These are phyloP conservation scores for Colletotrichum gigasporum DNA, from an alignment of 2,329 filamentous ascomycete genomes.

Conservation along the genomic window DNA sequence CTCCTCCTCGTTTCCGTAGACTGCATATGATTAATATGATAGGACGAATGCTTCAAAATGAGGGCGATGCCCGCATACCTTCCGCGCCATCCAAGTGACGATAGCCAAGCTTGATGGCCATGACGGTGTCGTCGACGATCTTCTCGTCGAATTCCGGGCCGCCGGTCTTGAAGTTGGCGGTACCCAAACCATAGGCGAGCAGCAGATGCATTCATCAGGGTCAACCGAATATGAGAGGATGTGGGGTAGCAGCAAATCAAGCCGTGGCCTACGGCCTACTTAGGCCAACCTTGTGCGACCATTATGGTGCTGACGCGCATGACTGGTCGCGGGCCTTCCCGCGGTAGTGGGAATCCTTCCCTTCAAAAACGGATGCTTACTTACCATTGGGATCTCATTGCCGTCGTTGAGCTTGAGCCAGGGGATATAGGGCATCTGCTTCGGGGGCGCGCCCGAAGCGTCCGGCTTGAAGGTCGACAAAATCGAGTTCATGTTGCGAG, in stretches of 20 bases:
- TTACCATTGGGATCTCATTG: conserved; percentile 74
- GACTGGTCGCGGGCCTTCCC: not conserved
- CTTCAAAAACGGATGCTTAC: conserved; percentile 30
- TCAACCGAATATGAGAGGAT: not conserved
- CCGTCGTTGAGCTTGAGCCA: conserved; percentile 78
- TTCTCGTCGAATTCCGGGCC: conserved; percentile 64
- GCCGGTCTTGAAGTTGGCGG: conserved; percentile 68
- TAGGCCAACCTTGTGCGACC: not conserved
- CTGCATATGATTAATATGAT: conserved; percentile 44
- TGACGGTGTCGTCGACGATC: conserved; percentile 59
- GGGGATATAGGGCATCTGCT: conserved; percentile 58
- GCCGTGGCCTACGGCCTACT: too few relatives aligned
- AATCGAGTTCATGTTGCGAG: conserved; percentile 53
- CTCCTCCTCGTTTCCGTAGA: conserved; percentile 73
- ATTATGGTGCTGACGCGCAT: conserved; percentile 7
- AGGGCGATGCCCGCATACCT: conserved; percentile 48
- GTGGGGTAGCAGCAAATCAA: not conserved
- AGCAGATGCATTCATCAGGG: conserved; percentile 40
- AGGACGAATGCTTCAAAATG: not conserved
- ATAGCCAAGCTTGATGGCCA: conserved; percentile 75
- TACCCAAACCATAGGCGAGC: conserved; percentile 79
- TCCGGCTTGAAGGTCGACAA: conserved; percentile 49
- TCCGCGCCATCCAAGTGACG: conserved; percentile 80
- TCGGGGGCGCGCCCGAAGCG: conserved; percentile 48
- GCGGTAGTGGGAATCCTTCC: not conserved